A percentile compares a stretch with the other conserved stretches of the same genome.
phyloP scores from a whole-genome alignment of 1,284 basidiomycete species.

The Ustilago bromivora region DNA sequence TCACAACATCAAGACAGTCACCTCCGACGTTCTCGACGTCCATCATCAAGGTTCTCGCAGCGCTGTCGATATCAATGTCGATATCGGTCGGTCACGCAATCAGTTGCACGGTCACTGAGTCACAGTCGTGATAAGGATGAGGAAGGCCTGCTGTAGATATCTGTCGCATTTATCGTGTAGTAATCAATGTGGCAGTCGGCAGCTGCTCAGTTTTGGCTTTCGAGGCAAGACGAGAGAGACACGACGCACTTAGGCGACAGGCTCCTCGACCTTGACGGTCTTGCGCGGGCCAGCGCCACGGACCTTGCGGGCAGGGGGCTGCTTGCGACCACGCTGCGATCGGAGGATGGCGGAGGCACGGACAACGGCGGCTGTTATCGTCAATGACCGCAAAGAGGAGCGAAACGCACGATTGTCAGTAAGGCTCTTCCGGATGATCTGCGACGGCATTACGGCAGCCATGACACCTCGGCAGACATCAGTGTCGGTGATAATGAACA shows the following conservation, averaged over 20 bases:
- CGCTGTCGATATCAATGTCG: neutral
- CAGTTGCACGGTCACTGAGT: neutral
- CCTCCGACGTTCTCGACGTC: neutral
- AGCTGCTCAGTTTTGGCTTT: conserved; percentile 14
- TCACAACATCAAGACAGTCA: neutral
- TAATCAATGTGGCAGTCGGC: conserved; percentile 6
- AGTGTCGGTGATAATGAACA: neutral
- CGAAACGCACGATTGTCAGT: conserved; percentile 24
- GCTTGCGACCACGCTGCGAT: conserved; percentile 56
- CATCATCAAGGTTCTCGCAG: neutral
- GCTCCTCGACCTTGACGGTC: conserved; percentile 47
- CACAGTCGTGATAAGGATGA: neutral
- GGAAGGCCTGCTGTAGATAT: conserved; percentile 11
- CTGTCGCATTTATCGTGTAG: conserved; percentile 20
- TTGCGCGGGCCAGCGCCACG: conserved; percentile 51
- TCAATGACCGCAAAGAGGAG: conserved; percentile 4
- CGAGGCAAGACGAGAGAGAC: neutral
- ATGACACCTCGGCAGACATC: neutral
- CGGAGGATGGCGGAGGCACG: conserved; percentile 64
- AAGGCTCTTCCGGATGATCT: neutral
- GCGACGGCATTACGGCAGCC: neutral
- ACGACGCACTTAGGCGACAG: conserved; percentile 34
- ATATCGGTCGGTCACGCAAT: neutral
- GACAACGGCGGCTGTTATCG: conserved; percentile 60
- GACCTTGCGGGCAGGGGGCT: conserved; percentile 51